Evolutionary conservation across 306 rosid genomes (phyloP), one percentile per base, ranked within the genome.

Genomic region (Rosa multiflora): DNA sequence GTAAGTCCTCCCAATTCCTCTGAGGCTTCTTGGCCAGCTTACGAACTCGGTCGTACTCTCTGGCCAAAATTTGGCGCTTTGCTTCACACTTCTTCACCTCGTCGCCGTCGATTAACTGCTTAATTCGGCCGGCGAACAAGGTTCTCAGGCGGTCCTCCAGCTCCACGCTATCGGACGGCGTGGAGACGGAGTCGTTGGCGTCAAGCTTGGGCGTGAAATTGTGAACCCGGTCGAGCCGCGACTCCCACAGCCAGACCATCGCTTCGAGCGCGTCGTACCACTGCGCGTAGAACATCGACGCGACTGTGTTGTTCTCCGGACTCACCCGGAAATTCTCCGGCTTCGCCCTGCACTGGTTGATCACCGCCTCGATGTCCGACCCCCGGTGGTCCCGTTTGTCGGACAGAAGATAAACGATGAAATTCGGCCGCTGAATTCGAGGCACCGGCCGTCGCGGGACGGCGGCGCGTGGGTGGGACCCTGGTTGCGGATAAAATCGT

Each of bases 201-300:
- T 35, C 76, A n/a, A 90, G 80, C 59, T 48, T 83, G 20, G 96
- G 96, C 39, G 77, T 69, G 53, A 90, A 84, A 63, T 64, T 73
- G 67, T 95, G 98, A 3, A 35, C 46, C 6, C 82, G 90, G 46
- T 63, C 55, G 17, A 95, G 87, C 2, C 91, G 91, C 66, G 74
- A 76, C 35, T 84, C 87, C 99, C 99, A 95, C 5, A 95, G 76
- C 37, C 40, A 80, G 2, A 81, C 94, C 40, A 88, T 43, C n/a
- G 93, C 90, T 26, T 87, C 91, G 20, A 82, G 86, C 21, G 96
- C 91, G 8, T 82, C 81, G 23, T 63, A 83, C 94, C 93, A 90
- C 62, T 86, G 82, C 29, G 55, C 37, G 66, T 85, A 95, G 73
- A 6, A 72, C 68, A 93, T 82, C 35, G n/a, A 20, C 3, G 84